These are phyloP conservation scores for Croton laevigatus DNA, from an alignment of 441 rosid species.

Conservation along the genomic window DNA sequence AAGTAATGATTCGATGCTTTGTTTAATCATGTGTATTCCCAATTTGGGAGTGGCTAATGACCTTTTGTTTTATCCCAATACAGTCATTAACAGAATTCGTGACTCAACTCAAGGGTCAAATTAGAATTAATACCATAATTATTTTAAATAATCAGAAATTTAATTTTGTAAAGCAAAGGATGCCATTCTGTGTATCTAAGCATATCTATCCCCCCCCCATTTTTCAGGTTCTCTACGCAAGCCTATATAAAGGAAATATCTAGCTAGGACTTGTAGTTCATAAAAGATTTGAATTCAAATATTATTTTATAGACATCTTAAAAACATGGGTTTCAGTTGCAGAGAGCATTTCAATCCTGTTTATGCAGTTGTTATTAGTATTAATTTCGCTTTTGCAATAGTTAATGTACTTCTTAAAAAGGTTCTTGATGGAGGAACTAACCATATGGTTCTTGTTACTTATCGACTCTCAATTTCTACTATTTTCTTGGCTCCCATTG, in stretches of 20 bases:
- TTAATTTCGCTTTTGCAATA: conserved; percentile 47
- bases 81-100: background rate
- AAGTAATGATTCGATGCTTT: conserved; percentile 18
- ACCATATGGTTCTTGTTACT: conserved; percentile 52
- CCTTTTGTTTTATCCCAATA: background rate
- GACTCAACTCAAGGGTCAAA: background rate
- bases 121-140: too few species aligned
- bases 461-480: conserved; percentile 50
- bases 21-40: conserved; percentile 22
- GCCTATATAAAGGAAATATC: conserved; percentile 11
- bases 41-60: background rate
- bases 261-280: too few species aligned
- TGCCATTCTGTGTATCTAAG: conserved; percentile 14
- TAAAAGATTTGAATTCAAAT: too few species aligned
- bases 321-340: conserved; percentile 23
- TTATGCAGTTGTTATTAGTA: conserved; percentile 35
- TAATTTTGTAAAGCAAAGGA: conserved; percentile 18
- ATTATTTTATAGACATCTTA: too few species aligned
- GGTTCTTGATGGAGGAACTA: conserved; percentile 47
- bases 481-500: conserved; percentile 53
- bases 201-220: conserved; percentile 23
- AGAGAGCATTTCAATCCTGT: conserved; percentile 41
- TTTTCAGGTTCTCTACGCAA: background rate
- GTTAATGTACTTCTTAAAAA: conserved; percentile 57
- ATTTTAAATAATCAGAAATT: conserved; percentile 9